These are phyloP conservation scores for Cinchona pubescens DNA, from an alignment of 257 asterid genomes.

Conservation along the genomic window DNA sequence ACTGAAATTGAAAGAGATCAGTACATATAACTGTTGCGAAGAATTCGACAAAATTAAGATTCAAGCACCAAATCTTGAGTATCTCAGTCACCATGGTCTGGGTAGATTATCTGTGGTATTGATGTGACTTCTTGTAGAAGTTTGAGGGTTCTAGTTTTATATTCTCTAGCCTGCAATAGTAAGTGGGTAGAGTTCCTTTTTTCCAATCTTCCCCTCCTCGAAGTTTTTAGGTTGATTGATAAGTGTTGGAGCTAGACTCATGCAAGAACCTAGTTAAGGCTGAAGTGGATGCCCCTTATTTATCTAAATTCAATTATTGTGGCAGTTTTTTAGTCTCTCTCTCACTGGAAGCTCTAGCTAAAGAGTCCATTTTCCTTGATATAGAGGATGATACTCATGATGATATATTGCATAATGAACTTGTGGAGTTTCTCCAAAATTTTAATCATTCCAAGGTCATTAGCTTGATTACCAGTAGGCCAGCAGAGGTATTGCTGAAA, in stretches of 20 bases:
- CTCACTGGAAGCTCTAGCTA: background rate
- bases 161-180: background rate
- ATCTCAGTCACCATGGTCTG: background rate
- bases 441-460: conserved; percentile 5
- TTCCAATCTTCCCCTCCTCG: background rate
- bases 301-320: background rate
- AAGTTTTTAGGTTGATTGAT: background rate
- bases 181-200: background rate
- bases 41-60: background rate
- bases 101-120: background rate
- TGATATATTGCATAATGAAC: background rate
- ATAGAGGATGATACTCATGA: background rate
- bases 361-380: background rate
- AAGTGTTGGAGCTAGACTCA: background rate
- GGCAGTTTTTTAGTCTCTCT: background rate
- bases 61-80: background rate
- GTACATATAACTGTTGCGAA: background rate
- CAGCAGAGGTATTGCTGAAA: background rate
- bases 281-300: conserved; percentile 11
- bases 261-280: background rate
- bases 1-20: background rate
- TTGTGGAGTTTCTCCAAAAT: conserved; percentile 2
- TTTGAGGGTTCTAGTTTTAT: background rate
- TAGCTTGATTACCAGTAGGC: background rate
- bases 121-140: conserved; percentile 13